Conservation (phyloP, 441 rosid species). For the Euphorbia neoarborescens region DNA sequence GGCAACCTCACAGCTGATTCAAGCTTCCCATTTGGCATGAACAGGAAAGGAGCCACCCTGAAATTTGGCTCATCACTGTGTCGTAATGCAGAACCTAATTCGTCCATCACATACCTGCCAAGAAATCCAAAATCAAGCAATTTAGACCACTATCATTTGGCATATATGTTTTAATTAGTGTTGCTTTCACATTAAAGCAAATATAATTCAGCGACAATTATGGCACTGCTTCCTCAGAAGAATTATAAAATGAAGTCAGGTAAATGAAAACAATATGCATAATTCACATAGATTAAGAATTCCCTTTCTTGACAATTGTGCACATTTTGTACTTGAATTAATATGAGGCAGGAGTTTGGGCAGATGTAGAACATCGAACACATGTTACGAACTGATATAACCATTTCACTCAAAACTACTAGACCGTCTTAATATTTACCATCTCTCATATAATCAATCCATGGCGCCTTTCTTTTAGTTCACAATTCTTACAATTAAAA, state of each 20-base stretch:
- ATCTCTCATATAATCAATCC: not conserved
- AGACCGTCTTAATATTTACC: not conserved
- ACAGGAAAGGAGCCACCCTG: constrained; percentile 84
- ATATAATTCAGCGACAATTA: not conserved
- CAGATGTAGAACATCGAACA: not conserved
- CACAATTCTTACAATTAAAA: not conserved
- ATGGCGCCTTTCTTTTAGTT: not conserved
- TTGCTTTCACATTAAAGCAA: not conserved
- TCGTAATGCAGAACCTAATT: constrained; percentile 77
- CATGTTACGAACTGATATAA: not conserved
- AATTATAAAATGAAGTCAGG: not conserved
- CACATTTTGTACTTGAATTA: not conserved
- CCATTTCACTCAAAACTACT: not conserved
- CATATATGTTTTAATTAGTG: not conserved
- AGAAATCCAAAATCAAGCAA: constrained; percentile 15
- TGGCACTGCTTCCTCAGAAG: not conserved
- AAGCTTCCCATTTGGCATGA: constrained; percentile 74
- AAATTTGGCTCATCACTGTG: constrained; percentile 87
- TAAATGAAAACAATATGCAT: not conserved
- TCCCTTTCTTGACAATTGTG: not conserved
- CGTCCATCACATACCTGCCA: constrained; percentile 93
- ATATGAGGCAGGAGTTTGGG: too few species aligned
- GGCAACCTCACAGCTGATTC: constrained; percentile 79
- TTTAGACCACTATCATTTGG: not conserved
- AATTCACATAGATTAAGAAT: not conserved